Percentiles rank a stretch among this genome's conserved stretches.
phyloP scores from a whole-genome alignment of 148 eudicot species.

The Heliamphora exappendiculata region DNA sequence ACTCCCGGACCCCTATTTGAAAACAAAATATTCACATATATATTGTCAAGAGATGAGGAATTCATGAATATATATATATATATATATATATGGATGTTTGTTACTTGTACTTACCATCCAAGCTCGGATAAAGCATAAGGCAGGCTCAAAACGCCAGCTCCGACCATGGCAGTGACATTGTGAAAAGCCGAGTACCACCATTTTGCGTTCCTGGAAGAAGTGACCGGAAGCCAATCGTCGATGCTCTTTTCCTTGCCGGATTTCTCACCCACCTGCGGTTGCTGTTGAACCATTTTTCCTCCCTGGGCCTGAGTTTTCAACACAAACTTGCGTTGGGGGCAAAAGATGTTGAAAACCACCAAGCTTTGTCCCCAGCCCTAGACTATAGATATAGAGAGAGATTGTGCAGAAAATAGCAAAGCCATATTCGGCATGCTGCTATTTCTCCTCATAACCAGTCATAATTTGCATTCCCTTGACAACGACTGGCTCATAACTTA shows the following conservation, averaged over 20 bases:
- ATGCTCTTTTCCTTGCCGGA: conserved; percentile 1
- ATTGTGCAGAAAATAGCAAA: neutral
- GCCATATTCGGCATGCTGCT: neutral
- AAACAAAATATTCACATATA: neutral
- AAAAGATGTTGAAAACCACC: neutral
- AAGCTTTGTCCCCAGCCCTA: neutral
- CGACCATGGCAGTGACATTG: conserved; percentile 14
- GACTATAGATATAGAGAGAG: neutral
- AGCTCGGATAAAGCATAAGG: conserved; percentile 10
- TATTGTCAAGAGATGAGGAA: no score
- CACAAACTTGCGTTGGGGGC: neutral
- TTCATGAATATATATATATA: no score
- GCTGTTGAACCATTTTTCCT: neutral
- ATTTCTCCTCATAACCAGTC: neutral
- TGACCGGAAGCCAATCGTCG: conserved; percentile 10
- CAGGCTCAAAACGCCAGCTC: conserved; percentile 11
- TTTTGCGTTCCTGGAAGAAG: conserved; percentile 7
- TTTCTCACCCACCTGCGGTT: neutral
- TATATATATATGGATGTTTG: no score
- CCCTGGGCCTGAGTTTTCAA: neutral
- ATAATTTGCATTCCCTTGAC: neutral
- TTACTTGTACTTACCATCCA: conserved; percentile 3
- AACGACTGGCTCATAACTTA: no score
- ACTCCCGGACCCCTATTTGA: conserved; percentile 6
- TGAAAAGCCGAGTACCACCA: conserved; percentile 11